Evolutionary conservation across 257 asterid genomes (phyloP), one percentile per base, ranked within the genome.

Genomic region (Nicotiana attenuata): DNA sequence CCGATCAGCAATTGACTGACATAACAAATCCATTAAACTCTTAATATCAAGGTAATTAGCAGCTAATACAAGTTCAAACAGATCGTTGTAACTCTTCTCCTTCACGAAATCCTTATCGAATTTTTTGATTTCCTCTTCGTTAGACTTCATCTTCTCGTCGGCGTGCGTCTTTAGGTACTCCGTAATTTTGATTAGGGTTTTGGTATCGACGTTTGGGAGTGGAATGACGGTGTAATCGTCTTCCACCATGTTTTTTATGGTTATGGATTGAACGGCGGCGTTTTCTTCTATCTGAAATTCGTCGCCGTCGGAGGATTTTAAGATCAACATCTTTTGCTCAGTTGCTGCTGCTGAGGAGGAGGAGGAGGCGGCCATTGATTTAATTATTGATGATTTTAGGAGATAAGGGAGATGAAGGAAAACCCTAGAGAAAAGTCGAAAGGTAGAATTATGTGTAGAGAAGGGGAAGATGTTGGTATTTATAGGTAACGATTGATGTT

Each of bases 41-140:
- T 4, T 14, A 33, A 81, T 69, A 24, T 81, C 3, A n/a, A 87
- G 84, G 38, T 64, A 83, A 65, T 81, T 68, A 0, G 90, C 86
- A 3, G 88, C 90, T 50, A 7, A 7, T 2, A 63, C 5, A 0
- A 65, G 3, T 5, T 56, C 73, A 24, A 41, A 45, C 3, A 83
- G 61, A 1, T 4, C 47, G 0, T 7, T 0, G 0, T 28, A 0
- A 5, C 11, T 33, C 17, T 14, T 13, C 14, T 8, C 47, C 10
- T 16, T 16, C 8, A 81, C 45, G 52, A 81, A 83, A 41, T 56
- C 76, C 4, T 16, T 15, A 22, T 83, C 85, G 20, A 68, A 82
- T 9, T 38, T 28, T 9, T 29, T 83, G 61, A 77, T 31, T 4
- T 76, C 82, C 0, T 80, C 83, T 24, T 81, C 63, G 17, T 26